Conservation (phyloP, 2,329 filamentous ascomycete species). For the Neofusicoccum ribis region DNA sequence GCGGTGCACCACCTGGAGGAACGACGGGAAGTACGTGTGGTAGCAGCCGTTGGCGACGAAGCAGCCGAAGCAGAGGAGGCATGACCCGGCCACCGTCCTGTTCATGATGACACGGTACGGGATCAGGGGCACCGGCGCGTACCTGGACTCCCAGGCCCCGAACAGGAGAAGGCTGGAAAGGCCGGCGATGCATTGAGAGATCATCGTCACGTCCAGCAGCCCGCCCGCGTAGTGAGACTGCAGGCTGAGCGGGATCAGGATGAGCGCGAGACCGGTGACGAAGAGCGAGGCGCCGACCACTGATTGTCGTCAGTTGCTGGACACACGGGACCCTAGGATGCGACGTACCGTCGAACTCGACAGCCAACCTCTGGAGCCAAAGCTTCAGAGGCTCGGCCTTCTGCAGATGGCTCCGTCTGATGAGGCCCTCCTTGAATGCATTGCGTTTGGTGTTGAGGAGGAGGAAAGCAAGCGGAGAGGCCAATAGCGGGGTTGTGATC, state of each 20-base stretch:
- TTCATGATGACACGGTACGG: constrained; percentile 51
- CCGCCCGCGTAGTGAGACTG: constrained; percentile 22
- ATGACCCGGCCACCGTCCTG: constrained; percentile 55
- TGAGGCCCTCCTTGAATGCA: not conserved
- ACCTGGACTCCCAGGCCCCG: constrained; percentile 40
- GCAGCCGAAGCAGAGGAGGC: constrained; percentile 43
- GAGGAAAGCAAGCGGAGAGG: constrained; percentile 48
- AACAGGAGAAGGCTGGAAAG: constrained; percentile 38
- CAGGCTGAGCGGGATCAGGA: constrained; percentile 65
- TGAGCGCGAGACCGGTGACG: constrained; percentile 60
- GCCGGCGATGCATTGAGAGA: constrained; percentile 43
- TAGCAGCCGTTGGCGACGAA: constrained; percentile 33
- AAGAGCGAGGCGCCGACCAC: constrained; percentile 63
- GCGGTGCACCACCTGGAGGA: constrained; percentile 32
- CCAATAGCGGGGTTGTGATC: constrained; percentile 63
- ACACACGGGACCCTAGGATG: too few relatives aligned
- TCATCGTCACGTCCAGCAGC: constrained; percentile 42
- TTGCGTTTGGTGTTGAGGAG: not conserved
- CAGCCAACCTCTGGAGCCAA: too few relatives aligned
- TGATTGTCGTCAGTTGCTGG: constrained; percentile 23
- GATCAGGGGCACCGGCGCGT: constrained; percentile 44
- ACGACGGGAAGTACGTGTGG: constrained; percentile 35
- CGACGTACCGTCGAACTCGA: too few relatives aligned
- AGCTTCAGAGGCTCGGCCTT: too few relatives aligned
- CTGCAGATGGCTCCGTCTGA: constrained; percentile 12